Percentiles rank a stretch among this genome's conserved stretches.
These are phyloP conservation scores for Cardamine chenopodiifolia DNA, from an alignment of 345 rosid species.

Conservation along the genomic window DNA sequence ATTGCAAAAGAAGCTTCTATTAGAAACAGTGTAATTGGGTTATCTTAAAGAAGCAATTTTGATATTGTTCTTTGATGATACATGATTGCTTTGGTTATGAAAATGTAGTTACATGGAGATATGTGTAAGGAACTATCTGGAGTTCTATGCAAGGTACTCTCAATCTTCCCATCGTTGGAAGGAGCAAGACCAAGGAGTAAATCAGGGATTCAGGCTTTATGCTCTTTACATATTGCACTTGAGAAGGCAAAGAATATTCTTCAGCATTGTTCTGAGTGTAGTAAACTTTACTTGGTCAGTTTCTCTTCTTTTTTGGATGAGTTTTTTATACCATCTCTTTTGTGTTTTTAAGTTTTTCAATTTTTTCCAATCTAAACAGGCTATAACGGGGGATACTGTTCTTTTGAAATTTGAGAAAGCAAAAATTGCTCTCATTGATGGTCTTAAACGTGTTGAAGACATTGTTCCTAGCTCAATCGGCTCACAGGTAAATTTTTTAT, in stretches of 20 bases:
- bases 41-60: not conserved
- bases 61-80: conserved; percentile 11
- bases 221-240: conserved; percentile 89
- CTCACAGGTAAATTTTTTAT: conserved; percentile 56
- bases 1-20: no score
- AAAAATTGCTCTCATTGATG: conserved; percentile 65
- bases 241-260: conserved; percentile 87
- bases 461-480: conserved; percentile 90
- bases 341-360: not conserved
- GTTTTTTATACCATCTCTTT: no score
- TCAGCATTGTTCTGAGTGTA: conserved; percentile 88
- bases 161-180: conserved; percentile 88
- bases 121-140: conserved; percentile 80
- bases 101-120: conserved; percentile 82
- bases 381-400: conserved; percentile 92
- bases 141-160: conserved; percentile 67
- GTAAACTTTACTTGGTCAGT: conserved; percentile 92
- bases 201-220: conserved; percentile 94
- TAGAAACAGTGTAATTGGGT: not conserved
- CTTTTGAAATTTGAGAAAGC: conserved; percentile 85
- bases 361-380: conserved; percentile 49
- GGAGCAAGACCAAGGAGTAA: conserved; percentile 97
- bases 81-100: not conserved
- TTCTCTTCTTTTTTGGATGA: conserved; percentile 14
- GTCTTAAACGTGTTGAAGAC: conserved; percentile 94